A percentile compares a stretch with the other conserved stretches of the same genome.
Evolutionary conservation across 2,329 filamentous ascomycete genomes (phyloP).

Genomic region (Cytospora leucostoma): DNA sequence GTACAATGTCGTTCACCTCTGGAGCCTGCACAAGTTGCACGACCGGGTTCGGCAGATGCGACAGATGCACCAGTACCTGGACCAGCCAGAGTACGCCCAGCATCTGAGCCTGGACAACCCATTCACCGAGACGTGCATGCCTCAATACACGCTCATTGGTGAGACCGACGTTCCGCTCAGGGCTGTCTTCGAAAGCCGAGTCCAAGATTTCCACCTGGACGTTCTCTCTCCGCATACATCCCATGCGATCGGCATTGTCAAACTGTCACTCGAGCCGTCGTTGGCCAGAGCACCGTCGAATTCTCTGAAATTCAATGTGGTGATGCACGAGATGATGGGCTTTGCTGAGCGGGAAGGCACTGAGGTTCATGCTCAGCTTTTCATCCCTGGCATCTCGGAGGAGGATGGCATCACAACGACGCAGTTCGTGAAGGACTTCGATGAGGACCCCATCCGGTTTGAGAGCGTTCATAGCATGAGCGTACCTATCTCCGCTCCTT

Average conservation of each 20-base stretch:
- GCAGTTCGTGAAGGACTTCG: slow-evolving; percentile 90
- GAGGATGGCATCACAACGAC: slow-evolving; percentile 92
- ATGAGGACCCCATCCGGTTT: slow-evolving; percentile 88
- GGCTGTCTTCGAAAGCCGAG: slow-evolving; percentile 90
- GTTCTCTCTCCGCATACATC: slow-evolving; percentile 90
- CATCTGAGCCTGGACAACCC: slow-evolving; percentile 92
- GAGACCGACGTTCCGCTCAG: slow-evolving; percentile 90
- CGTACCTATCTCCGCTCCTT: slow-evolving; percentile 75
- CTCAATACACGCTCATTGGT: slow-evolving; percentile 87
- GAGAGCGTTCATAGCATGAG: slow-evolving; percentile 99
- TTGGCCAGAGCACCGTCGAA: slow-evolving; percentile 89
- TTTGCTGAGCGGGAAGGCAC: slow-evolving; percentile 96
- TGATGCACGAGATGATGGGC: slow-evolving; percentile 93
- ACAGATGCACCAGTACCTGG: slow-evolving; percentile 94
- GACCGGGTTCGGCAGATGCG: slow-evolving; percentile 89
- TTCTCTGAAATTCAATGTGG: slow-evolving; percentile 96
- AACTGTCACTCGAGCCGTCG: slow-evolving; percentile 88
- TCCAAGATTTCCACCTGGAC: slow-evolving; percentile 91
- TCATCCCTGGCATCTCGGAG: slow-evolving; percentile 86
- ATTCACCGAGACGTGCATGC: slow-evolving; percentile 88
- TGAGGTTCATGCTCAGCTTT: slow-evolving; percentile 95
- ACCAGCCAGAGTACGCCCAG: slow-evolving; percentile 90
- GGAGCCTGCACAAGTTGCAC: slow-evolving; percentile 91
- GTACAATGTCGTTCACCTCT: slow-evolving; percentile 81
- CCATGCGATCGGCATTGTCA: slow-evolving; percentile 86